Conservation (phyloP, 495 filamentous ascomycete genomes). For the Penicillium angulare region DNA sequence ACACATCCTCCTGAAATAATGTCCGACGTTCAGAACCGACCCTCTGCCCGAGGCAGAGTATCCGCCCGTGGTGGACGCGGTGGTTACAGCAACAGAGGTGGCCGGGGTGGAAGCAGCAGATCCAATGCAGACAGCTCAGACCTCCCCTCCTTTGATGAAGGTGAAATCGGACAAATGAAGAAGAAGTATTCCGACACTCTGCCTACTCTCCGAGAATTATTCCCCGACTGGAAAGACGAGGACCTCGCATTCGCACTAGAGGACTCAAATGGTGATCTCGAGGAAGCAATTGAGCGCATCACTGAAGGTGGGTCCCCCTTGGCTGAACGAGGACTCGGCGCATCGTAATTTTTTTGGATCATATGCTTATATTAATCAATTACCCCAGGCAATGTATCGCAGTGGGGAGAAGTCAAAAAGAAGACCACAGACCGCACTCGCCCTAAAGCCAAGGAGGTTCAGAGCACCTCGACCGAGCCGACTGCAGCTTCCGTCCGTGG, state of each 20-base stretch:
- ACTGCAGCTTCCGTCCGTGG: slow-evolving; percentile 54
- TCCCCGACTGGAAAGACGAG: slow-evolving; percentile 87
- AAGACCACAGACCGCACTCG: slow-evolving; percentile 77
- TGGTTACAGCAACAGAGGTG: slow-evolving; percentile 73
- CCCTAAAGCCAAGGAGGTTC: slow-evolving; percentile 77
- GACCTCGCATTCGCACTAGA: slow-evolving; percentile 88
- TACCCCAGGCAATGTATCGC: slow-evolving; percentile 73
- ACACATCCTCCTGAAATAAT: slow-evolving; percentile 53
- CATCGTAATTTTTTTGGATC: slow-evolving; percentile 3
- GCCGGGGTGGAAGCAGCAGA: slow-evolving; percentile 60
- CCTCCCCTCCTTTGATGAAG: slow-evolving; percentile 63
- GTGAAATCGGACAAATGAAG: slow-evolving; percentile 89
- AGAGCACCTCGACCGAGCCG: slow-evolving; percentile 50
- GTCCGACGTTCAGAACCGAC: slow-evolving; percentile 90
- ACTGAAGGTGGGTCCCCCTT: slow-evolving; percentile 67
- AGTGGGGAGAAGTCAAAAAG: slow-evolving; percentile 96
- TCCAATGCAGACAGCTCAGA: slow-evolving; percentile 68
- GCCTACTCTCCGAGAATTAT: slow-evolving; percentile 79
- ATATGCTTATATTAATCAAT: background rate
- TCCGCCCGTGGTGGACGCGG: slow-evolving; percentile 80
- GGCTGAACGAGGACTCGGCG: background rate
- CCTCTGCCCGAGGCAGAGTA: slow-evolving; percentile 76
- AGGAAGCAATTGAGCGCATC: slow-evolving; percentile 82
- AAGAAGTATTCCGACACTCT: slow-evolving; percentile 77
- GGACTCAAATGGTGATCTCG: slow-evolving; percentile 87